Evolutionary conservation across 495 filamentous ascomycete species (phyloP).

Genomic region (Viridothelium virens): DNA sequence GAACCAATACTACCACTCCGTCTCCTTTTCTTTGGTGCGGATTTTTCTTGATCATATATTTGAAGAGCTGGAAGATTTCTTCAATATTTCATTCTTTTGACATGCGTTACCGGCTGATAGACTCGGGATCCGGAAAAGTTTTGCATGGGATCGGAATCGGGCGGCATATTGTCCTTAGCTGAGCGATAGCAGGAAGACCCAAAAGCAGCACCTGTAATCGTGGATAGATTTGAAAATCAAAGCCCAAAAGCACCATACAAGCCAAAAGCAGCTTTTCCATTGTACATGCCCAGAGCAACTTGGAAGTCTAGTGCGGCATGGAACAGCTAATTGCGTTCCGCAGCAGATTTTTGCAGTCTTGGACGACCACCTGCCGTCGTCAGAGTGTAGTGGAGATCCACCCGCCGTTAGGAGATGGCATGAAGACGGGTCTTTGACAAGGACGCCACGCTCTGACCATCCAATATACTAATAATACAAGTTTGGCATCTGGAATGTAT

Average conservation of each 20-base stretch:
- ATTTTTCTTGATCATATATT: background rate
- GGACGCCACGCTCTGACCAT: no score
- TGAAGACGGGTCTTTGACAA: no score
- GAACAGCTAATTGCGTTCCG: background rate
- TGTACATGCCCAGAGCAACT: background rate
- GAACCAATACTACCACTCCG: background rate
- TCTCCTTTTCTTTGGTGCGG: background rate
- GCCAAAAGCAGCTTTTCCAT: background rate
- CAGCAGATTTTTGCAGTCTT: no score
- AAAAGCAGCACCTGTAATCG: conserved; percentile 1
- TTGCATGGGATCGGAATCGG: background rate
- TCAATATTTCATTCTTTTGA: background rate
- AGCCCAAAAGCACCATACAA: conserved; percentile 8
- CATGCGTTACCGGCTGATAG: background rate
- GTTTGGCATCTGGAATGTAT: no score
- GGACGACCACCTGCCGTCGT: no score
- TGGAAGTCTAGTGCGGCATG: background rate
- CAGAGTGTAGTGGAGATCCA: no score
- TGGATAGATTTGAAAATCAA: background rate
- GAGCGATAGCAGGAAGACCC: background rate
- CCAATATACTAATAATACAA: no score
- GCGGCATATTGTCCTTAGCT: background rate
- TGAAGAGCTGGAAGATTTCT: background rate
- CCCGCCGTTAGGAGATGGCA: no score
- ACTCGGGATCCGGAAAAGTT: background rate